Evolutionary conservation across 768 basidiomycete genomes (phyloP).

Genomic region (Amanita pseudoporphyria): DNA sequence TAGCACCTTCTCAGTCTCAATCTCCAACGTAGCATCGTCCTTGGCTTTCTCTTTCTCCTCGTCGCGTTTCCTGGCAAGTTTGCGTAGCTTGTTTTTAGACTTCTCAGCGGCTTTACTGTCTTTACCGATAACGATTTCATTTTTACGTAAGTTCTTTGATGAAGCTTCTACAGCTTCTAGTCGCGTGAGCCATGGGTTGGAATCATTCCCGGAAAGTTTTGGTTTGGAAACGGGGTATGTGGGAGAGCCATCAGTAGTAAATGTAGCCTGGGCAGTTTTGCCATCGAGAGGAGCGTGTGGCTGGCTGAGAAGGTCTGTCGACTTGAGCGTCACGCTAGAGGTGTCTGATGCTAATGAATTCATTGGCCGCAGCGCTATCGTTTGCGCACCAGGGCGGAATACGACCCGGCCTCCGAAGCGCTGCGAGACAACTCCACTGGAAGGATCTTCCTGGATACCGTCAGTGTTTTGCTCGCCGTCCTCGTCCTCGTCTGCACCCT

Average conservation of each 20-base stretch:
- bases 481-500: conserved; percentile 16
- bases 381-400: conserved; percentile 42
- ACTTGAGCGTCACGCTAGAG: conserved; percentile 61
- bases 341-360: conserved; percentile 35
- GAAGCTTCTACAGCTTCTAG: conserved; percentile 15
- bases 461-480: conserved; percentile 18
- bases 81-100: conserved; percentile 68
- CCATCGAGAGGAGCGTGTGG: conserved; percentile 5
- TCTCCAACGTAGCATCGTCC: conserved; percentile 77
- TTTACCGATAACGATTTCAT: conserved; percentile 64
- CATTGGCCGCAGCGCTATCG: conserved; percentile 19
- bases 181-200: conserved; percentile 78
- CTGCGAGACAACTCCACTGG: conserved; percentile 33
- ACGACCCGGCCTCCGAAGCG: conserved; percentile 61
- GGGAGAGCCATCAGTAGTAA: conserved; percentile 8
- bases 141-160: conserved; percentile 54
- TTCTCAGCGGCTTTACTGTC: conserved; percentile 51
- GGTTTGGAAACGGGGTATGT: conserved; percentile 9
- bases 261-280: conserved; percentile 13
- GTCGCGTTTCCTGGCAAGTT: conserved; percentile 43
- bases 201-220: conserved; percentile 13
- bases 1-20: conserved; percentile 49
- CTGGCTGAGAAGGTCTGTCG: conserved; percentile 38
- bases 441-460: conserved; percentile 6
- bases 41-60: conserved; percentile 48